phyloP scores from a whole-genome alignment of 2,329 filamentous ascomycete genomes.

The Fusarium tanahbumbuense region DNA sequence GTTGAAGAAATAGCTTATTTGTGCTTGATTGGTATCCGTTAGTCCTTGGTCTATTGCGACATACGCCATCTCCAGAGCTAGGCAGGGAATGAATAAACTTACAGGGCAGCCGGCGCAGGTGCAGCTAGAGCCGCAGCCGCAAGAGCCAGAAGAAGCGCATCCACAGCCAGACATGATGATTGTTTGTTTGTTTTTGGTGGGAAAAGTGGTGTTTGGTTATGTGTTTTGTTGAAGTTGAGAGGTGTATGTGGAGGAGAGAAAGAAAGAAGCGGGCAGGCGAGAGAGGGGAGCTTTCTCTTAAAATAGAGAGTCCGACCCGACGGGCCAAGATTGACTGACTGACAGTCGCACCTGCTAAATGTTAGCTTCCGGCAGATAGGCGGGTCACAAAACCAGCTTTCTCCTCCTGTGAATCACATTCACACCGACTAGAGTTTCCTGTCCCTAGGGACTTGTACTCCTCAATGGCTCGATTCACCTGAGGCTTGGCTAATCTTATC shows the following conservation, averaged over 20 bases:
- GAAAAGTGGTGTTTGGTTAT: slow-evolving; percentile 12
- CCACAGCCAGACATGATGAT: slow-evolving; percentile 58
- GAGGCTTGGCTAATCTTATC: slow-evolving; percentile 12
- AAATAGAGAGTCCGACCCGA: slow-evolving; percentile 4
- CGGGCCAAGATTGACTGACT: slow-evolving; percentile 11
- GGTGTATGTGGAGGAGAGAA: slow-evolving; percentile 19
- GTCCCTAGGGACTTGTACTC: neutral
- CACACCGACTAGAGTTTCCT: slow-evolving; percentile 11
- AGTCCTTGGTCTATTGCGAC: slow-evolving; percentile 16
- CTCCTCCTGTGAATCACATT: slow-evolving; percentile 10
- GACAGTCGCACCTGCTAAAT: neutral
- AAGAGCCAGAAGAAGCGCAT: slow-evolving; percentile 56
- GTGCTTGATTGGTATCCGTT: slow-evolving; percentile 45
- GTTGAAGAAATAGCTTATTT: slow-evolving; percentile 41
- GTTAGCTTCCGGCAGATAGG: neutral
- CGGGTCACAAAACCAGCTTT: slow-evolving; percentile 22
- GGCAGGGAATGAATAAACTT: slow-evolving; percentile 42
- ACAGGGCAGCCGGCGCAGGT: slow-evolving; percentile 58
- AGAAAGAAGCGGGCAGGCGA: slow-evolving; percentile 14
- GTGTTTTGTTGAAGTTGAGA: slow-evolving; percentile 8
- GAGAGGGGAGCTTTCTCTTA: slow-evolving; percentile 36
- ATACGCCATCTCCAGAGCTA: slow-evolving; percentile 17
- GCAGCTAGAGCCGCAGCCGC: slow-evolving; percentile 57
- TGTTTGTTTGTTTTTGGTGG: slow-evolving; percentile 8
- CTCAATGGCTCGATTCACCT: slow-evolving; percentile 16